Evolutionary conservation across 148 eudicot species (phyloP).

Genomic region (Rhododendron henanense): DNA sequence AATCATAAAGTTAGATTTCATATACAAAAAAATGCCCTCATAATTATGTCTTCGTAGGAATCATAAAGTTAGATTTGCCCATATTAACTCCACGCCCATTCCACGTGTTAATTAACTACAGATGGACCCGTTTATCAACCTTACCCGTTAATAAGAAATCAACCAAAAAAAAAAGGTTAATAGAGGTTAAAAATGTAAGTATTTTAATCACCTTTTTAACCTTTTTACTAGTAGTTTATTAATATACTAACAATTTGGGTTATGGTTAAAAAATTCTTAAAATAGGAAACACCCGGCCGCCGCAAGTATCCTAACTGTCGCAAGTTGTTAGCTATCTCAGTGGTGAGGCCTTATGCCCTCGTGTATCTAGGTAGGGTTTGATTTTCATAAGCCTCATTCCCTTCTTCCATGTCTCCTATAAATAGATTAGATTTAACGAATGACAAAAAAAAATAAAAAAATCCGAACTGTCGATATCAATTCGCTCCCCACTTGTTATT

Average conservation of each 20-base stretch:
- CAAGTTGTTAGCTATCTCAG: too few species aligned
- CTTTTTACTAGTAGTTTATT: background rate
- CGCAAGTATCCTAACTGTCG: background rate
- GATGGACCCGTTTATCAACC: background rate
- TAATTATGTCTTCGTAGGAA: background rate
- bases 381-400: too few species aligned
- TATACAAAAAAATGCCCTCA: background rate
- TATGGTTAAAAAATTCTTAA: background rate
- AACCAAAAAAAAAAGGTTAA: background rate
- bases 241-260: background rate
- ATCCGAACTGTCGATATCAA: background rate
- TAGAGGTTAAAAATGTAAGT: background rate
- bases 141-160: background rate
- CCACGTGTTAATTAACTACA: background rate
- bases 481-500: background rate
- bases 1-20: too few species aligned
- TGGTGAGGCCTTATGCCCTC: too few species aligned
- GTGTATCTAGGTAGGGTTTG: too few species aligned
- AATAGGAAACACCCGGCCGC: background rate
- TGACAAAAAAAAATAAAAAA: background rate
- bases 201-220: background rate
- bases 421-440: too few species aligned
- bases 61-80: background rate
- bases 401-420: too few species aligned
- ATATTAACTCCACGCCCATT: background rate